Conservation (phyloP, 345 rosid genomes). For the Diplotaxis tenuifolia region DNA sequence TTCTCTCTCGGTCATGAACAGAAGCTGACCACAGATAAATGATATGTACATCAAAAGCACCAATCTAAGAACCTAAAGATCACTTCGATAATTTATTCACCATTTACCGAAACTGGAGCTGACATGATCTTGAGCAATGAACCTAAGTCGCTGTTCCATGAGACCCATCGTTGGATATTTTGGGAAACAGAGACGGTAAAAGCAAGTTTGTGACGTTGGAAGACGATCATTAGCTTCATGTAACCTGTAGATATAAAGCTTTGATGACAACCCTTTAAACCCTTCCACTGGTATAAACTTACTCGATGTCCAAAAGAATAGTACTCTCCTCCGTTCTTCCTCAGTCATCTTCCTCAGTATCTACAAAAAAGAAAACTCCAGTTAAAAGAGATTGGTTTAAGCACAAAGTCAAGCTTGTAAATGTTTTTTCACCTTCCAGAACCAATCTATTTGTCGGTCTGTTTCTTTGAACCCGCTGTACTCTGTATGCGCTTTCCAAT, state of each 20-base stretch:
- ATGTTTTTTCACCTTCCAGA: conserved; percentile 71
- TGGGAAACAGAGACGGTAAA: conserved; percentile 73
- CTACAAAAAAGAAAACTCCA: conserved; percentile 38
- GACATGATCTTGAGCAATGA: conserved; percentile 79
- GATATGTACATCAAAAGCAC: conserved; percentile 32
- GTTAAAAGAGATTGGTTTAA: background rate
- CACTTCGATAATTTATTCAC: conserved; percentile 37
- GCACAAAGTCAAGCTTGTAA: background rate
- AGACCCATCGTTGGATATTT: conserved; percentile 57
- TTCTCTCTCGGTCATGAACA: conserved; percentile 23
- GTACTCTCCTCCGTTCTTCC: conserved; percentile 58
- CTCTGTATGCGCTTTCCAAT: conserved; percentile 84
- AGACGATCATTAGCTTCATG: conserved; percentile 54
- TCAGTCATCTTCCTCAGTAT: conserved; percentile 65
- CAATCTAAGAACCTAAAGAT: conserved; percentile 24
- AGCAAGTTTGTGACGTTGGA: conserved; percentile 91
- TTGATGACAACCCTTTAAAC: conserved; percentile 72
- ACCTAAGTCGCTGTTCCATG: conserved; percentile 60
- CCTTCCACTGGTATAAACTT: conserved; percentile 89
- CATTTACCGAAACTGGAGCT: conserved; percentile 94
- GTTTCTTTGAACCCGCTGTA: conserved; percentile 72
- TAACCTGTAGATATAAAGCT: conserved; percentile 63
- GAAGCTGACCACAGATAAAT: conserved; percentile 15
- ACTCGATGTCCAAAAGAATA: conserved; percentile 86
- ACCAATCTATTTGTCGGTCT: conserved; percentile 81